Conservation (phyloP, 2,329 filamentous ascomycete species). For the Dichotomopilus funicola region DNA sequence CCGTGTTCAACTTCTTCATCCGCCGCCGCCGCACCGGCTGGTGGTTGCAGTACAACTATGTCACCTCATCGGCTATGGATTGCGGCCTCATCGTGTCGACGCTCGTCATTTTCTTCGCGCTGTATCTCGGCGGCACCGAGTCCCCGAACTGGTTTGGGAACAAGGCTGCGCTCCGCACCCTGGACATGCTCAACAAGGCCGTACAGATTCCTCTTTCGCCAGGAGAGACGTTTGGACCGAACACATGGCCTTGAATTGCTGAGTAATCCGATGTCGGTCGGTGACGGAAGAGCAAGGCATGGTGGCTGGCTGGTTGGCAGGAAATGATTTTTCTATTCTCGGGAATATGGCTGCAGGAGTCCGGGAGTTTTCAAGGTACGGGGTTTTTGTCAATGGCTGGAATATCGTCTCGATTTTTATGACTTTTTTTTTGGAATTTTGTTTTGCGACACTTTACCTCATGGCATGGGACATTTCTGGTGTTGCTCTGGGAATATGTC, state of each 20-base stretch:
- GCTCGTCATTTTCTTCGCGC: slow-evolving; percentile 62
- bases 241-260: slow-evolving; percentile 17
- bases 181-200: slow-evolving; percentile 40
- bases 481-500: background rate
- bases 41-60: slow-evolving; percentile 76
- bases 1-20: slow-evolving; percentile 62
- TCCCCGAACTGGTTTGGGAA: slow-evolving; percentile 61
- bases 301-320: background rate
- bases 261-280: too few species aligned
- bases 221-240: slow-evolving; percentile 47
- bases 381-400: background rate
- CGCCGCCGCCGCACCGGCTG: slow-evolving; percentile 59
- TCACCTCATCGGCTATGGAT: slow-evolving; percentile 65
- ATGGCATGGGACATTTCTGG: slow-evolving; percentile 1
- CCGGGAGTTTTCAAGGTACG: background rate
- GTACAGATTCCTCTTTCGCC: slow-evolving; percentile 36
- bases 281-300: background rate
- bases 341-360: background rate
- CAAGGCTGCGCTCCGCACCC: slow-evolving; percentile 38
- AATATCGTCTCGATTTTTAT: background rate
- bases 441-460: background rate
- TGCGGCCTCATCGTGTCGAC: slow-evolving; percentile 60
- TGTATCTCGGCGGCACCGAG: slow-evolving; percentile 52
- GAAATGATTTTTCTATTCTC: background rate
- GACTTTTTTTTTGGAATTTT: background rate